Evolutionary conservation across 495 filamentous ascomycete species (phyloP).

Genomic region (Saxophila tyrrhenica): DNA sequence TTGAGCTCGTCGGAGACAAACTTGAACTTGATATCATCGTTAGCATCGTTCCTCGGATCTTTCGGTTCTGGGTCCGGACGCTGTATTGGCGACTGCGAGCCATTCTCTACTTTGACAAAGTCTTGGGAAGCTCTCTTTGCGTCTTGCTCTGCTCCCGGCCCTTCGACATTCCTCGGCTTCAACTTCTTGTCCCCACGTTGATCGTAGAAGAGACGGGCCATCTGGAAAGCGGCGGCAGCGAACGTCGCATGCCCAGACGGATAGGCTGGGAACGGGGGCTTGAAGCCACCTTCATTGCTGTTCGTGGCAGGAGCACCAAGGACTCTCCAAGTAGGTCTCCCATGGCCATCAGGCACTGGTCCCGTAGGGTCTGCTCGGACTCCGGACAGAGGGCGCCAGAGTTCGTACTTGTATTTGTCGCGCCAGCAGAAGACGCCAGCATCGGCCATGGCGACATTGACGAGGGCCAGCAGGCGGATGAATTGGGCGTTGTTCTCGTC

Average conservation of each 20-base stretch:
- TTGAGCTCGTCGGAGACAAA: slow-evolving; percentile 30
- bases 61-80: background rate
- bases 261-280: slow-evolving; percentile 32
- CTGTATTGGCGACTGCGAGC: too few species aligned
- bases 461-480: slow-evolving; percentile 26
- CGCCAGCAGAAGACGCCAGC: slow-evolving; percentile 31
- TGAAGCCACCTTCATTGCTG: slow-evolving; percentile 25
- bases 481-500: slow-evolving; percentile 32
- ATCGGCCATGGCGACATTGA: slow-evolving; percentile 27
- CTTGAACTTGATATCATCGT: slow-evolving; percentile 24
- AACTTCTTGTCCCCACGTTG: slow-evolving; percentile 16
- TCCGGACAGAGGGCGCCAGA: slow-evolving; percentile 31
- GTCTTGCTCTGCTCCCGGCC: background rate
- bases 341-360: background rate
- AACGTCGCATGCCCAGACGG: slow-evolving; percentile 33
- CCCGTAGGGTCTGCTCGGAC: slow-evolving; percentile 22
- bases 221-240: slow-evolving; percentile 28
- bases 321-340: slow-evolving; percentile 28
- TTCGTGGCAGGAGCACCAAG: slow-evolving; percentile 30
- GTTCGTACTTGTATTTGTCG: slow-evolving; percentile 29
- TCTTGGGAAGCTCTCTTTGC: background rate
- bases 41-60: background rate
- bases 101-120: too few species aligned
- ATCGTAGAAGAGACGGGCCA: slow-evolving; percentile 29
- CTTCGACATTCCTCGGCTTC: background rate